These are phyloP conservation scores for Stenocarpella maydis DNA, from an alignment of 2,329 filamentous ascomycete genomes.

Conservation along the genomic window DNA sequence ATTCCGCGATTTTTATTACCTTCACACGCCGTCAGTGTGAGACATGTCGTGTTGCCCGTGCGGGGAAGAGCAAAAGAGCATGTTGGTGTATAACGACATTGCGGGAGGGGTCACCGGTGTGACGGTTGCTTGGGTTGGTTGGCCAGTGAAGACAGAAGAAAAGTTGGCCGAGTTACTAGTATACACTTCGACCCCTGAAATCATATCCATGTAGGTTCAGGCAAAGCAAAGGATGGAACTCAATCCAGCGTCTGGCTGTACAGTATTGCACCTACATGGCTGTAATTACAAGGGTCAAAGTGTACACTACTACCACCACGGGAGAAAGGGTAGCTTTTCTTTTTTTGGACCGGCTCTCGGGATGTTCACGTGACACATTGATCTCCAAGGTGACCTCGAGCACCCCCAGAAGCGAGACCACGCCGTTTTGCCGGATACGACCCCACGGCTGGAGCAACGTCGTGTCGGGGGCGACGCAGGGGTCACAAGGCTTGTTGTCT, in stretches of 20 bases:
- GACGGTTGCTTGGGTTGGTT: background rate
- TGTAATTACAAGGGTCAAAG: too few relatives aligned
- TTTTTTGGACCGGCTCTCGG: background rate
- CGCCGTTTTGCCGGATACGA: background rate
- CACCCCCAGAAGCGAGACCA: background rate
- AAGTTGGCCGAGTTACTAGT: too few relatives aligned
- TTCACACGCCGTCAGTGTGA: too few relatives aligned
- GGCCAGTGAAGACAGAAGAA: background rate
- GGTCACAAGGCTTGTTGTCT: constrained; percentile 9
- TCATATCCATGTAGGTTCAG: too few relatives aligned
- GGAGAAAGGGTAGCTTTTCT: too few relatives aligned
- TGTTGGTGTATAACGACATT: background rate
- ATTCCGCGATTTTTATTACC: too few relatives aligned
- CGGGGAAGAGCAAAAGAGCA: background rate
- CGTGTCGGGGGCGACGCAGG: constrained; percentile 11
- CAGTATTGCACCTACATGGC: too few relatives aligned
- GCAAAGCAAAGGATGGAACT: too few relatives aligned
- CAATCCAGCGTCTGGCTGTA: too few relatives aligned
- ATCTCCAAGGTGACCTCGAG: background rate
- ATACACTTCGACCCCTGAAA: too few relatives aligned
- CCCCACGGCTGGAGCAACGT: background rate
- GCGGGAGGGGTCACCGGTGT: background rate
- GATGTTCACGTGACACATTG: constrained; percentile 7
- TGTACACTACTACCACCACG: background rate
- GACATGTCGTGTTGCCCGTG: too few relatives aligned